Evolutionary conservation across 305 asterid genomes (phyloP).

Genomic region (Fraxinus angustifolia): DNA sequence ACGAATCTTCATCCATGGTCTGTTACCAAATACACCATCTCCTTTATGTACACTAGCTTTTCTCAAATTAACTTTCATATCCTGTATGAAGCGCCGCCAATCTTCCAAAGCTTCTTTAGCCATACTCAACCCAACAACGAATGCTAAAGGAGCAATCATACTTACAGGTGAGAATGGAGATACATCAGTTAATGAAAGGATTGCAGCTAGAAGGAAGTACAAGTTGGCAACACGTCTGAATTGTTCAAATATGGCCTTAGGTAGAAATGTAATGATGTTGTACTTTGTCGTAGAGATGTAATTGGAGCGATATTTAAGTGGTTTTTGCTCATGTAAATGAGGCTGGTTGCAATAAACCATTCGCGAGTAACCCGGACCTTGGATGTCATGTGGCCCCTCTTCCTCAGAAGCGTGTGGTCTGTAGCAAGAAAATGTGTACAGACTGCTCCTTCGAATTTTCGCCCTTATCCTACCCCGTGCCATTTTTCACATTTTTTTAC

Average conservation of each 20-base stretch:
- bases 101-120: conserved; percentile 88
- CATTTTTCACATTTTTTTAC: conserved; percentile 34
- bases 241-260: conserved; percentile 79
- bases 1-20: conserved; percentile 82
- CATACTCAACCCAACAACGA: conserved; percentile 86
- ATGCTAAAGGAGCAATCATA: conserved; percentile 70
- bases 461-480: conserved; percentile 61
- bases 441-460: conserved; percentile 56
- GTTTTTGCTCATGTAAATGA: conserved; percentile 46
- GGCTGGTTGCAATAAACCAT: conserved; percentile 69
- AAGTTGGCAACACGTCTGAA: conserved; percentile 86
- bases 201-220: conserved; percentile 75
- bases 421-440: conserved; percentile 64
- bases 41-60: conserved; percentile 55
- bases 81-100: conserved; percentile 82
- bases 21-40: conserved; percentile 49
- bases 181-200: conserved; percentile 57
- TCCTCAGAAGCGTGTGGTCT: conserved; percentile 44
- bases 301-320: conserved; percentile 58
- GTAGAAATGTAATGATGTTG: conserved; percentile 63
- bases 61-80: conserved; percentile 58
- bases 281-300: conserved; percentile 86
- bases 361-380: conserved; percentile 62
- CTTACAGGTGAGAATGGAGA: conserved; percentile 73
- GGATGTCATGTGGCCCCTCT: conserved; percentile 47